Base-by-base conservation (phyloP, 768 basidiomycete species). In the Russula emetica region DNA sequence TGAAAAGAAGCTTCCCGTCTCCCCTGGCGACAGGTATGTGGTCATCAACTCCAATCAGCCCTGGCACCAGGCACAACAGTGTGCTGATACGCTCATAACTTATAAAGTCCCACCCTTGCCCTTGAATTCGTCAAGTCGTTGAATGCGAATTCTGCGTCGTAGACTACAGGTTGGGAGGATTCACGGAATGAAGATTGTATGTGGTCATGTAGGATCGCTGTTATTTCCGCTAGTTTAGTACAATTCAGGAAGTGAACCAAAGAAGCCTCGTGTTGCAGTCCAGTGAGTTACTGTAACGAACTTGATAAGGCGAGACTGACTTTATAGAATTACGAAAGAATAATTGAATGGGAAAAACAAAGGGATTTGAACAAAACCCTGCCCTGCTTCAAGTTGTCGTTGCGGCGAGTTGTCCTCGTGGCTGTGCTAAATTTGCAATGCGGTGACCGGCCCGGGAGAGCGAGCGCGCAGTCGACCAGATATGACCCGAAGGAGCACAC, bases 1-100 rank as follows among this genome's bases (percentile, higher is more conserved):
- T 4, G 88, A 95, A 18, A 91, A 85, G 77, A 86, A 85, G 71
- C 77, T 92, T 18, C 92, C 92, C 1, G 94, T 96, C 55, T 90
- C 93, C 71, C 91, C 94, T 2, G 86, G 73, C 0, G 91, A 95
- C 61, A 96, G 92, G 92, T 88, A 60, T 58, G 78, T 67, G 10
- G 18, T 24, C 18, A 10, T 10, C 57, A 36, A 62, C 38, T 22
- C 34, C 6, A 54, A 36, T 26, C 45, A 47, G 26, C 1, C 13
- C 14, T 28, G 14, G 26, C 24, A 30, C 38, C 44, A 32, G 26
- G 28, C 18, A 26, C 40, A 60, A 30, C 61, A 47, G 44, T 22
- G 14, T 59, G 40, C 52, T 49, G 24, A 60, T 20, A n/a, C 52
- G 16, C 49, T 64, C 22, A 50, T 50, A 49, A 14, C 14, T 38